Conservation (phyloP, 1,284 basidiomycete genomes). For the Trametes polyzona region DNA sequence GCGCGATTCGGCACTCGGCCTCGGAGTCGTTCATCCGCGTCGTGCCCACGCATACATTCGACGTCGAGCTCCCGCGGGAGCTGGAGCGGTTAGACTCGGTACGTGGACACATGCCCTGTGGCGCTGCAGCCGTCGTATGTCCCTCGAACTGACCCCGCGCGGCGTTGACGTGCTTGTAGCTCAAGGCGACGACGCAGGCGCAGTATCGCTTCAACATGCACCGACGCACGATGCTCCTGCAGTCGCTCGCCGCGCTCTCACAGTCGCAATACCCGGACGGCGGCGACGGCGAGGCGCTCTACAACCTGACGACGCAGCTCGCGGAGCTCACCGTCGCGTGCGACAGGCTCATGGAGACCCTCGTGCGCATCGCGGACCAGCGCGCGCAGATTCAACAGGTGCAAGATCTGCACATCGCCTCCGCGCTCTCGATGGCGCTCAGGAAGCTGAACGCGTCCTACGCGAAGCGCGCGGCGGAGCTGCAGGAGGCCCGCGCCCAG, state of each 20-base stretch:
- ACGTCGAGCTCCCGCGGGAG: constrained; percentile 60
- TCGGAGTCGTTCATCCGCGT: constrained; percentile 74
- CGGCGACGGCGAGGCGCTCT: constrained; percentile 32
- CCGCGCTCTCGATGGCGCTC: constrained; percentile 73
- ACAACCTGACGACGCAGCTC: constrained; percentile 56
- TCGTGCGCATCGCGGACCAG: constrained; percentile 63
- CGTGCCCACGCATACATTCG: constrained; percentile 62
- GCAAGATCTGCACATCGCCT: constrained; percentile 68
- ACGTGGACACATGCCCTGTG: constrained; percentile 30
- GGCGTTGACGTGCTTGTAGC: too few relatives aligned
- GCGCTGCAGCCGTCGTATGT: background rate
- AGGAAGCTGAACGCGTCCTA: constrained; percentile 79
- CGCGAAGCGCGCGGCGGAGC: constrained; percentile 61
- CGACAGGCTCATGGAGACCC: constrained; percentile 59
- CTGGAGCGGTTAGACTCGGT: constrained; percentile 56
- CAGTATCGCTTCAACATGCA: constrained; percentile 71
- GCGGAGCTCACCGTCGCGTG: constrained; percentile 60
- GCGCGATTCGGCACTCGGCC: constrained; percentile 72
- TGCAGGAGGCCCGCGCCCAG: constrained; percentile 48
- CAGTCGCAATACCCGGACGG: constrained; percentile 27
- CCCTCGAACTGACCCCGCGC: background rate
- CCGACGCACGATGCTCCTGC: constrained; percentile 72
- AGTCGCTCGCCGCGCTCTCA: constrained; percentile 51
- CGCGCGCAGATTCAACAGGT: constrained; percentile 62
- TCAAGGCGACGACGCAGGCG: constrained; percentile 51